Evolutionary conservation across 306 rosid genomes (phyloP).

Genomic region (Boehmeria nivea): DNA sequence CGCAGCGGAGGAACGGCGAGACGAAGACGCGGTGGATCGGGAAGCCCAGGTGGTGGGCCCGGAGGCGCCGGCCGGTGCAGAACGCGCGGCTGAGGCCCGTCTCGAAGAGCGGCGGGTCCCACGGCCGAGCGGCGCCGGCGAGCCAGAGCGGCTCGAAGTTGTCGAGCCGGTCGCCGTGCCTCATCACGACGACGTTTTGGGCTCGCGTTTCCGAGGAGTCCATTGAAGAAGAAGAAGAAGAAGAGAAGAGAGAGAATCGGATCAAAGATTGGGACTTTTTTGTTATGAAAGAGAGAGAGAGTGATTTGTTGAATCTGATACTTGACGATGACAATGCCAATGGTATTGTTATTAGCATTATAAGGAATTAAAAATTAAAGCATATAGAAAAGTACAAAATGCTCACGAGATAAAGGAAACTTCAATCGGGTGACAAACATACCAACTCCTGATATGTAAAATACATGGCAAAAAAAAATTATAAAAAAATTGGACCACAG

Average conservation of each 20-base stretch:
- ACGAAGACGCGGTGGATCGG: conserved; percentile 64
- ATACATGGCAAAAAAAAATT: too few relatives aligned
- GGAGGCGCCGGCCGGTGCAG: conserved; percentile 51
- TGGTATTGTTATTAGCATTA: background rate
- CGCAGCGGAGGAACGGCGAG: conserved; percentile 87
- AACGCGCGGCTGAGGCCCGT: conserved; percentile 58
- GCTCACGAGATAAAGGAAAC: too few relatives aligned
- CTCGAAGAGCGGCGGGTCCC: conserved; percentile 70
- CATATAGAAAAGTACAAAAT: too few relatives aligned
- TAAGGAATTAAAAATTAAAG: too few relatives aligned
- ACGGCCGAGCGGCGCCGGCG: conserved; percentile 44
- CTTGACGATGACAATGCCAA: too few relatives aligned
- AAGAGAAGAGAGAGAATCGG: conserved; percentile 1
- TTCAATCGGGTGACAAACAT: too few relatives aligned
- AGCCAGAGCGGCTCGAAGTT: conserved; percentile 54
- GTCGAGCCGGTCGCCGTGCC: conserved; percentile 96
- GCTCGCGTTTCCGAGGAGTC: background rate
- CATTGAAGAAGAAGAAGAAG: background rate
- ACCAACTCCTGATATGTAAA: too few relatives aligned
- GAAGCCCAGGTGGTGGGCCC: conserved; percentile 28
- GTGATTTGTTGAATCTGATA: background rate
- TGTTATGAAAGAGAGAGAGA: background rate
- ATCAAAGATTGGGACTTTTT: background rate
- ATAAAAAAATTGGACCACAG: too few relatives aligned
- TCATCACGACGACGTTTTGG: conserved; percentile 79